Evolutionary conservation across 192 early-diverging fungal species (phyloP).

Genomic region (Borealophlyctis nickersoniae): DNA sequence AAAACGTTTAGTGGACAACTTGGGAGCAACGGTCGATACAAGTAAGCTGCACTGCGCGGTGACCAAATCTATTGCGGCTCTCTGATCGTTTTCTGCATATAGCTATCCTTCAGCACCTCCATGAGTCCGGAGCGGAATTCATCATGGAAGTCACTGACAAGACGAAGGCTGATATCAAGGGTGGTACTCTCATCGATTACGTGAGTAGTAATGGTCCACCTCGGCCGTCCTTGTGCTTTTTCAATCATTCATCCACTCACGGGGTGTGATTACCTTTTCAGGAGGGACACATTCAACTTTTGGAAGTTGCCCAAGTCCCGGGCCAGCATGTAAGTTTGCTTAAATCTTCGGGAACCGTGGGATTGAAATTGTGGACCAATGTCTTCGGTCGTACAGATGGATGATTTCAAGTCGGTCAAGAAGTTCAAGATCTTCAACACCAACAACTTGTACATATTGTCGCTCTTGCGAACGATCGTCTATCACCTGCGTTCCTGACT

Average conservation of each 20-base stretch:
- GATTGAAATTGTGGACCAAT: too few species aligned
- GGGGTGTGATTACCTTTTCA: too few species aligned
- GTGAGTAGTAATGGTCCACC: too few species aligned
- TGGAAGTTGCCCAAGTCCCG: constrained; percentile 99
- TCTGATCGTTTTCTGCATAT: too few species aligned
- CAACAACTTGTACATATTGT: constrained; percentile 56
- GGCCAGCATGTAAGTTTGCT: background rate
- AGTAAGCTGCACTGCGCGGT: too few species aligned
- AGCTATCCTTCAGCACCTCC: constrained; percentile 89
- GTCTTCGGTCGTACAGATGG: constrained; percentile 49
- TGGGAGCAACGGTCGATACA: constrained; percentile 95
- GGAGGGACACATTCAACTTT: constrained; percentile 86
- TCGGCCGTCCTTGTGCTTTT: too few species aligned
- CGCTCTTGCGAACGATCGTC: too few species aligned
- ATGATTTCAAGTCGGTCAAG: constrained; percentile 99
- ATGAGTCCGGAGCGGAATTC: constrained; percentile 82
- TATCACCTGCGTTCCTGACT: too few species aligned
- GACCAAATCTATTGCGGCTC: too few species aligned
- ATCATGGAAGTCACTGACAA: constrained; percentile 99
- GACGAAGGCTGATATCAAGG: constrained; percentile 99
- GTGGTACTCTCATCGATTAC: constrained; percentile 98
- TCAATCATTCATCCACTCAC: too few species aligned
- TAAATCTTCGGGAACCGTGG: too few species aligned
- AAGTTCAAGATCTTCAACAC: constrained; percentile 99
- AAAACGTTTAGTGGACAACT: too few species aligned